Base-by-base conservation (phyloP, 2,329 filamentous ascomycete species). In the Didymella sp. region DNA sequence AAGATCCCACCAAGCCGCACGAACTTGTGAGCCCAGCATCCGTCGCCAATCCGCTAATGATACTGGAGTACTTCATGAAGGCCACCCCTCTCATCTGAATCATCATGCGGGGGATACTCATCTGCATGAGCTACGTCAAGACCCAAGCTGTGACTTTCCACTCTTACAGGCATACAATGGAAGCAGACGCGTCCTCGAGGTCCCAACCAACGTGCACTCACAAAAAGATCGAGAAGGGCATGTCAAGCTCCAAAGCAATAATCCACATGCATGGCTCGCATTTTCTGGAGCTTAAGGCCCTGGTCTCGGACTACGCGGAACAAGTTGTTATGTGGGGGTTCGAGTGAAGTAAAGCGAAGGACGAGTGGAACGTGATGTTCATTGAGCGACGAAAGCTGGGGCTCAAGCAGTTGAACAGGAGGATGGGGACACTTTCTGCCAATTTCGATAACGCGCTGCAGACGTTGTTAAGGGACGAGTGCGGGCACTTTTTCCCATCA, bases 311-410 rank as follows among this genome's bases (percentile, higher is more conserved):
- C 4, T 47, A 53, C 9, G 43, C 22, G 15, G 24, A 21, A 3
- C 52, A 56, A 24, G n/a, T 51, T 6, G 13, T 28, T 24, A 51
- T 56, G 53, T 46, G 53, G 52, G 46, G 38, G 1, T 27, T 56
- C 2, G 52, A 46, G 40, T 56, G 52, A 25, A 56, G 40, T 13
- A 56, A 50, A n/a, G 6, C 33, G 17, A n/a, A 40, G 19, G 21
- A 25, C 6, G 40, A 50, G 1, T 50, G 40, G 46, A 38, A 50
- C 17, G 1, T 11, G 25, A 2, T 5, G 1, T 35, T 35, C 21
- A 43, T 51, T 12, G 37, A 22, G 11, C 7, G 15, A 8, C 31
- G 47, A 12, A 33, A 27, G n/a, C 28, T 42, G 21, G 38, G 22
- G 19, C 3, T 42, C 30, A 35, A 27, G 25, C 25, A 50, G 27